These are phyloP conservation scores for Boehmeria nivea DNA, from an alignment of 306 rosid species.

Conservation along the genomic window DNA sequence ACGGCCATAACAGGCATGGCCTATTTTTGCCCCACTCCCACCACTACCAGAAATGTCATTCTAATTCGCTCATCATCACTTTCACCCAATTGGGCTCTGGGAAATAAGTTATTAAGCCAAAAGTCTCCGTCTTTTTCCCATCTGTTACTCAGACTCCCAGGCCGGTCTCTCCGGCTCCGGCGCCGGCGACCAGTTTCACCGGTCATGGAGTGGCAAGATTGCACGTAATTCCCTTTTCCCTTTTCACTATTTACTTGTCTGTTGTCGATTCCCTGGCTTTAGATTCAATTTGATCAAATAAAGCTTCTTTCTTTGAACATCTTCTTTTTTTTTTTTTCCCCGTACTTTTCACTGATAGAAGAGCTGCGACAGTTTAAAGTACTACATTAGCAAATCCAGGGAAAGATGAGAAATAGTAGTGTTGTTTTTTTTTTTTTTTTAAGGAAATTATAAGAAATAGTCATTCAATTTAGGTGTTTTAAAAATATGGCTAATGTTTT, in stretches of 20 bases:
- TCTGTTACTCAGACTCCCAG: slow-evolving; percentile 34
- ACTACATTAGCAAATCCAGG: no score
- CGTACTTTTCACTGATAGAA: no score
- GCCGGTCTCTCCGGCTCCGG: slow-evolving; percentile 26
- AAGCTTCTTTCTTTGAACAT: neutral
- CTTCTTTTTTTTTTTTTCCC: no score
- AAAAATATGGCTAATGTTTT: no score
- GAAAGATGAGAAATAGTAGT: no score
- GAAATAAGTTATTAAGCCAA: slow-evolving; percentile 2
- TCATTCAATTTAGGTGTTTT: no score
- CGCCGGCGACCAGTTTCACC: slow-evolving; percentile 45
- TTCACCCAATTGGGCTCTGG: slow-evolving; percentile 25
- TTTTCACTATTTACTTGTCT: neutral
- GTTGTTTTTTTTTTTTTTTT: no score
- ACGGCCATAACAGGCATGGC: slow-evolving; percentile 17
- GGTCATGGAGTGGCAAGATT: slow-evolving; percentile 97
- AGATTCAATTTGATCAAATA: no score
- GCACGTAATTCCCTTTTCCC: slow-evolving; percentile 46
- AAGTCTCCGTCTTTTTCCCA: slow-evolving; percentile 28
- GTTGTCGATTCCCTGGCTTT: no score
- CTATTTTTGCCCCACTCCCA: slow-evolving; percentile 4
- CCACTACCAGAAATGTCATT: slow-evolving; percentile 15
- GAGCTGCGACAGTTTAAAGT: no score
- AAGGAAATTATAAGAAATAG: no score
- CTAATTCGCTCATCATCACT: slow-evolving; percentile 10